Base-by-base conservation (phyloP, 345 rosid genomes). In the Lagerstroemia speciosa region DNA sequence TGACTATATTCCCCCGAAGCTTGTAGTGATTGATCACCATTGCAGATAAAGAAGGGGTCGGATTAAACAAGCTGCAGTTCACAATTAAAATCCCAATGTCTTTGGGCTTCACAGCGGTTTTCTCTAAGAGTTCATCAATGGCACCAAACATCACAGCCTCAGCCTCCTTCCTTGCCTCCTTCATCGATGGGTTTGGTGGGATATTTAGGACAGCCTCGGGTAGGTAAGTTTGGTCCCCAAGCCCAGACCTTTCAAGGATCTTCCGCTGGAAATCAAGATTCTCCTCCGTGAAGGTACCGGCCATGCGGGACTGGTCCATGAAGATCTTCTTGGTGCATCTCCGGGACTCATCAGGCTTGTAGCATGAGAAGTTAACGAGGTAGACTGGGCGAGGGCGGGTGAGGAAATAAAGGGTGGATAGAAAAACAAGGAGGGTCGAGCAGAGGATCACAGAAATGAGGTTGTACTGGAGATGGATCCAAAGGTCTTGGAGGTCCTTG, bases 21-120 rank as follows among this genome's bases (percentile, higher is more conserved):
- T 58, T 58, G 63, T 58, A 58, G 63, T 58, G 63, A 58, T 58
- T 58, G 63, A 58, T 58, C 34, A 58, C 63, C 63, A 58, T 58
- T 27, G 63, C 63, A 14, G 63, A 58, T 58, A 58, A 30, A 26
- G 63, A 58, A 29, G 63, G 63, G 19, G 63, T 58, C 12, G 63
- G 63, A 19, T 58, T 58, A 30, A 58, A 58, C 63, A 58, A 58
- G 63, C 63, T 58, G 63, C 63, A 58, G 63, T 58, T 58, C 6
- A 58, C 63, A 27, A 58, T 30, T 58, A 58, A 27, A 8, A 58
- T 58, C 17, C 63, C 63, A 19, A 58, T 58, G 30, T 58, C 63
- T 29, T 58, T 58, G 63, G 63, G 63, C 63, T 58, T 58, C 11
- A 58, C 34, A 11, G 63, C 17, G 4, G 63, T 58, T 34, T 58